phyloP scores from a whole-genome alignment of 1,284 basidiomycete species.

The Neolentinus lepideus region DNA sequence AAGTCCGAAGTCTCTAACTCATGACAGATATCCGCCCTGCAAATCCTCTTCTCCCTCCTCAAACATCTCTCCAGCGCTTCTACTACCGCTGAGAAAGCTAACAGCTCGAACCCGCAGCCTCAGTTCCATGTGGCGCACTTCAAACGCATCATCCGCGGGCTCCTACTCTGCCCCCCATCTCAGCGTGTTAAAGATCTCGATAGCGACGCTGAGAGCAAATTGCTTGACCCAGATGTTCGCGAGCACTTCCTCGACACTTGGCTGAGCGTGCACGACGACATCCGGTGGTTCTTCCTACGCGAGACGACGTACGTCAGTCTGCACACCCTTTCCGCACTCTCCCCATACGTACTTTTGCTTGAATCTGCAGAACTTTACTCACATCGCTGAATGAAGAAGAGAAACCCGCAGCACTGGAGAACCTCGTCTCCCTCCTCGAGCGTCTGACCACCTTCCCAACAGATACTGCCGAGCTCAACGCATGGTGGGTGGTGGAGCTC shows the following conservation, averaged over 20 bases:
- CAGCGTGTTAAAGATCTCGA: conserved; percentile 20
- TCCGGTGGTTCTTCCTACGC: conserved; percentile 90
- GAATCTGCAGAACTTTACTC: background rate
- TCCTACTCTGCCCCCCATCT: conserved; percentile 59
- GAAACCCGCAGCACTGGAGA: conserved; percentile 38
- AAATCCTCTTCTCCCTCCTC: conserved; percentile 77
- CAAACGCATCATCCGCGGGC: conserved; percentile 50
- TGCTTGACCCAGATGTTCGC: conserved; percentile 50
- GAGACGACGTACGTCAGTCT: conserved; percentile 61
- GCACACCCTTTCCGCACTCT: conserved; percentile 14
- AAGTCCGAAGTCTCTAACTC: background rate
- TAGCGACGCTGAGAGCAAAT: conserved; percentile 20
- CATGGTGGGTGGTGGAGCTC: conserved; percentile 82
- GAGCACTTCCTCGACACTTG: conserved; percentile 62
- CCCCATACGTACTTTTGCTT: conserved; percentile 19
- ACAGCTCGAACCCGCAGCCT: conserved; percentile 27
- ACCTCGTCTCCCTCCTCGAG: conserved; percentile 75
- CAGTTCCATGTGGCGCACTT: conserved; percentile 71
- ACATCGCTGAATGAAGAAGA: background rate
- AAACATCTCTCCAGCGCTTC: conserved; percentile 68
- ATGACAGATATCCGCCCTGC: conserved; percentile 61
- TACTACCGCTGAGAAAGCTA: conserved; percentile 29
- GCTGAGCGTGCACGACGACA: conserved; percentile 81
- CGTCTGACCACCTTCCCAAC: conserved; percentile 81
- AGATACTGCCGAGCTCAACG: conserved; percentile 65